Conservation (phyloP, 2,329 filamentous ascomycete species). For the Colletotrichum neosansevieriae region DNA sequence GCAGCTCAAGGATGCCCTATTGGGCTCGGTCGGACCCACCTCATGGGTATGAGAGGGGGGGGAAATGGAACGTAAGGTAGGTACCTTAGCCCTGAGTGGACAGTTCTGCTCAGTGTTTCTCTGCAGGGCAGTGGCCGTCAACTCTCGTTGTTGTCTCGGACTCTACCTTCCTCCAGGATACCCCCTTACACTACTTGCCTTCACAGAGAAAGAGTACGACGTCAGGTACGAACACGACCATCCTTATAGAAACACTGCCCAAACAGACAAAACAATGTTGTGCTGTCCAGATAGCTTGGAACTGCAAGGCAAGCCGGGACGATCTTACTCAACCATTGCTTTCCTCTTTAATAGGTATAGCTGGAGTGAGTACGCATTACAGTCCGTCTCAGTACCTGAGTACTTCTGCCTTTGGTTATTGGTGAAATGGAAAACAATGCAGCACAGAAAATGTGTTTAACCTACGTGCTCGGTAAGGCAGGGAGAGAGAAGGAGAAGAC, state of each 20-base stretch:
- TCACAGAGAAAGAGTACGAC: too few relatives aligned
- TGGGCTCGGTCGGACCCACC: slow-evolving; percentile 4
- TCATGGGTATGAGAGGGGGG: slow-evolving; percentile 8
- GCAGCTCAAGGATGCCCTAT: slow-evolving; percentile 17
- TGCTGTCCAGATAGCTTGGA: slow-evolving; percentile 3
- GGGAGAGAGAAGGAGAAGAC: slow-evolving; percentile 14
- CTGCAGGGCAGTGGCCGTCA: too few relatives aligned
- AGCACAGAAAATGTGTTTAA: slow-evolving; percentile 2
- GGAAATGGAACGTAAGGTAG: not conserved
- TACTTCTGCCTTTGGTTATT: not conserved
- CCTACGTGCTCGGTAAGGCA: slow-evolving; percentile 22
- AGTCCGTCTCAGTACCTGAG: too few relatives aligned
- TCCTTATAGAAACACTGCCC: not conserved
- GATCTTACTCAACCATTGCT: too few relatives aligned
- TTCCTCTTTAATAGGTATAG: too few relatives aligned
- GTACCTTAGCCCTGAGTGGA: slow-evolving; percentile 5
- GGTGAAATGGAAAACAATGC: not conserved
- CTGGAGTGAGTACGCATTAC: too few relatives aligned
- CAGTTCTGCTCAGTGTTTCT: too few relatives aligned
- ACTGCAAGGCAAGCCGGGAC: too few relatives aligned
- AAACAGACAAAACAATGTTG: not conserved
- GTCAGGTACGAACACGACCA: too few relatives aligned
- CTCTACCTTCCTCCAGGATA: too few relatives aligned
- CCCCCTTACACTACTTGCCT: too few relatives aligned
- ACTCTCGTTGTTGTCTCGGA: too few relatives aligned